Evolutionary conservation across 2,329 filamentous ascomycete genomes (phyloP).

Genomic region (Diaporthe vaccinii): DNA sequence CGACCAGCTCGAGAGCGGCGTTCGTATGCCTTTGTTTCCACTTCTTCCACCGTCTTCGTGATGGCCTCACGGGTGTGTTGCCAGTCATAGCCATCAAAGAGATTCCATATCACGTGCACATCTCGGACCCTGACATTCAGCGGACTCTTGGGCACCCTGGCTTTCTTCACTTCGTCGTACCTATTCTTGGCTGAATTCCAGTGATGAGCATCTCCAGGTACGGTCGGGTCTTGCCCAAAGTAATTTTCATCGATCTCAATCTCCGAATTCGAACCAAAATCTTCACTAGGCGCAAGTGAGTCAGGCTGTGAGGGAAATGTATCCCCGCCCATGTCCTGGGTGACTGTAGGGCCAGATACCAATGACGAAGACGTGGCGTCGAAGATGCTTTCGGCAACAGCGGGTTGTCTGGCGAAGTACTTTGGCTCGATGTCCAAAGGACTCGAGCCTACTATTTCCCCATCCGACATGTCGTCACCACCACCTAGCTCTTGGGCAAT

Average conservation of each 20-base stretch:
- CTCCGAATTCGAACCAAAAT: conserved; percentile 33
- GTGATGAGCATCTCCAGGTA: conserved; percentile 77
- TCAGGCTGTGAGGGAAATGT: conserved; percentile 11
- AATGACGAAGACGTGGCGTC: conserved; percentile 57
- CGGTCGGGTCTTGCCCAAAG: conserved; percentile 74
- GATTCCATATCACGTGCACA: conserved; percentile 95
- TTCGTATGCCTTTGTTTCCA: conserved; percentile 86
- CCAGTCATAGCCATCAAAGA: conserved; percentile 99
- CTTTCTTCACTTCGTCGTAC: conserved; percentile 76
- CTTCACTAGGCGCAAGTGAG: conserved; percentile 22
- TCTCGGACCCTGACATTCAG: conserved; percentile 85
- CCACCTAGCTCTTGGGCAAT: conserved; percentile 64
- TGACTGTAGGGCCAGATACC: conserved; percentile 55
- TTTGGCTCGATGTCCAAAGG: conserved; percentile 53
- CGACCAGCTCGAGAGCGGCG: conserved; percentile 72
- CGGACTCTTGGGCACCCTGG: conserved; percentile 75
- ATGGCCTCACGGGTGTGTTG: conserved; percentile 87
- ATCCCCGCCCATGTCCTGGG: conserved; percentile 50
- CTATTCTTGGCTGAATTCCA: conserved; percentile 85
- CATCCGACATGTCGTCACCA: conserved; percentile 54
- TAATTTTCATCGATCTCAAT: conserved; percentile 79
- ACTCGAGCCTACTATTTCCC: conserved; percentile 47
- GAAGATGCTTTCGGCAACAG: conserved; percentile 62
- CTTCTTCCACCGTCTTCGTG: conserved; percentile 86
- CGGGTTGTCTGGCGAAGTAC: conserved; percentile 47